Evolutionary conservation across 148 eudicot genomes (phyloP).

Genomic region (Rhododendron molle): DNA sequence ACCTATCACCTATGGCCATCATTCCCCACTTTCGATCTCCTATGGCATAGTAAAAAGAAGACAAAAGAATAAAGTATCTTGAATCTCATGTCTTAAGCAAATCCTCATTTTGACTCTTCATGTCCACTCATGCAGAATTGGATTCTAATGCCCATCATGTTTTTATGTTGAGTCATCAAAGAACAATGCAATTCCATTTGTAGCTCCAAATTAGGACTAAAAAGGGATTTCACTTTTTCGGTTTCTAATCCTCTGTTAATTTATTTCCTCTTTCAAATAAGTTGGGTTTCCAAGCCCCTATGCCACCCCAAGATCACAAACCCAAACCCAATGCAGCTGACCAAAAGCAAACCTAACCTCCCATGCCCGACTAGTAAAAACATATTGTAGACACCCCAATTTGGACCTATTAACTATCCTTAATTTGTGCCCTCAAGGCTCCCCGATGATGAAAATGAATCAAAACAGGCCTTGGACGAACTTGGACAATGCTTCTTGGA

Average conservation of each 20-base stretch:
- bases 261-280: background rate
- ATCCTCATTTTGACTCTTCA: background rate
- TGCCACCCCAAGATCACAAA: background rate
- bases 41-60: background rate
- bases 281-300: background rate
- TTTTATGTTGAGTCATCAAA: background rate
- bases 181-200: background rate
- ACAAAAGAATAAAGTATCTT: background rate
- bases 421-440: too few species aligned
- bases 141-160: background rate
- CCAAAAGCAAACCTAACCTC: background rate
- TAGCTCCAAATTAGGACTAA: background rate
- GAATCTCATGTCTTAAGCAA: background rate
- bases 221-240: background rate
- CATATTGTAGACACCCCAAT: too few species aligned
- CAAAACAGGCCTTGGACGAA: too few species aligned
- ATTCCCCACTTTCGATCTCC: background rate
- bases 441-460: too few species aligned
- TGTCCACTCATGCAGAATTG: background rate
- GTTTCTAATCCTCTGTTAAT: background rate
- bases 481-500: too few species aligned
- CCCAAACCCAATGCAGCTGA: background rate
- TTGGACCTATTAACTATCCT: too few species aligned
- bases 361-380: background rate
- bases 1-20: background rate